Percentiles rank a stretch among this genome's conserved stretches.
Conservation (phyloP, 106 monocot genomes). For the Dendrobium officinale region DNA sequence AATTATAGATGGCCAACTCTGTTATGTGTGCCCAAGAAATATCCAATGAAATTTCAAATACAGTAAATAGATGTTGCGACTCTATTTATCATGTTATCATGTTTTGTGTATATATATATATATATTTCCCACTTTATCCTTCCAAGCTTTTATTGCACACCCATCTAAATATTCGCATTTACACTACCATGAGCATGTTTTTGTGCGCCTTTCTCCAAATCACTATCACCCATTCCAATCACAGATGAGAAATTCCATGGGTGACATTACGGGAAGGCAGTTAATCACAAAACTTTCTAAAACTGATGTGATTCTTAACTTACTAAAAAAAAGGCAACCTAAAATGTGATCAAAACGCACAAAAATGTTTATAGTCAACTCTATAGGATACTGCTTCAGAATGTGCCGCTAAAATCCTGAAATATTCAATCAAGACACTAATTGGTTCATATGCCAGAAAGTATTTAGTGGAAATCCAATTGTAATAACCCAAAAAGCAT, state of each 20-base stretch:
- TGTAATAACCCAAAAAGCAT: too few relatives aligned
- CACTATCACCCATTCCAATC: neutral
- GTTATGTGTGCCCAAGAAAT: neutral
- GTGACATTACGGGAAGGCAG: neutral
- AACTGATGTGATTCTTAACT: neutral
- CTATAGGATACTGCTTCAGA: too few relatives aligned
- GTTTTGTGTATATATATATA: too few relatives aligned
- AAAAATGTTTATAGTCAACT: too few relatives aligned
- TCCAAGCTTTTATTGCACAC: neutral
- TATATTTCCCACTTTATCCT: neutral
- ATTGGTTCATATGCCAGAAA: too few relatives aligned
- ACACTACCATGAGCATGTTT: neutral
- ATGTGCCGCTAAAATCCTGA: too few relatives aligned
- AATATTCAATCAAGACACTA: too few relatives aligned
- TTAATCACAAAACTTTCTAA: neutral
- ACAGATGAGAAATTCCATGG: neutral
- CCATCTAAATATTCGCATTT: neutral
- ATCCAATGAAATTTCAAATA: neutral
- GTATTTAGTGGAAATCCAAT: too few relatives aligned
- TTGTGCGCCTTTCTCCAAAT: neutral
- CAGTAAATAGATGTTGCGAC: neutral
- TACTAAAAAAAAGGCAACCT: neutral
- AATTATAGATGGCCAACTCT: neutral
- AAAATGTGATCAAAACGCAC: neutral
- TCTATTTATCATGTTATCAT: neutral